Conservation (phyloP, 352 stramenopile genomes). For the Pythium biforme region DNA sequence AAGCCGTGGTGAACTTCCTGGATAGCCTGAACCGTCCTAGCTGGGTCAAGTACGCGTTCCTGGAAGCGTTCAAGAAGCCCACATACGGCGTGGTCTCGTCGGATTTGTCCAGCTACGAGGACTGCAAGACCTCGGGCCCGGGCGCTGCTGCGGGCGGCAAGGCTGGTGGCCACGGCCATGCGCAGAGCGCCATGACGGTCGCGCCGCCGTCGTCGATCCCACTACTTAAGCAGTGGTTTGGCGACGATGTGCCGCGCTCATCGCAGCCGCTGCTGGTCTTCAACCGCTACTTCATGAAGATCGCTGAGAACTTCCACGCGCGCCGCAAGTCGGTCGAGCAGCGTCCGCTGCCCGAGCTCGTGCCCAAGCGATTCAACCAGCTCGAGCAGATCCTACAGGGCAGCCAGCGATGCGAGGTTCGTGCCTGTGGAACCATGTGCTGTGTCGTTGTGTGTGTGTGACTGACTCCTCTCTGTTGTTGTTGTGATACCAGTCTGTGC, state of each 20-base stretch:
- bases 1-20: constrained; percentile 49
- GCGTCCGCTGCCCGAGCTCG: constrained; percentile 55
- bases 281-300: constrained; percentile 71
- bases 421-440: no score
- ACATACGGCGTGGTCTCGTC: constrained; percentile 76
- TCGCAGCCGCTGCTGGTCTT: constrained; percentile 66
- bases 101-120: constrained; percentile 36
- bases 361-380: constrained; percentile 58
- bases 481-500: constrained; percentile 48
- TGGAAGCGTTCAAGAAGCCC: constrained; percentile 58
- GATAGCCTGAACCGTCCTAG: constrained; percentile 53
- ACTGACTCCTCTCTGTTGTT: neutral
- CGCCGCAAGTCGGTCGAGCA: constrained; percentile 55
- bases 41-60: constrained; percentile 81
- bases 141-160: neutral
- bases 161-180: neutral
- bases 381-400: constrained; percentile 68
- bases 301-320: constrained; percentile 69
- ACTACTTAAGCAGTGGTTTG: constrained; percentile 52
- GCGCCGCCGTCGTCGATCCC: constrained; percentile 18
- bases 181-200: neutral
- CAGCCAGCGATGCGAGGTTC: constrained; percentile 79
- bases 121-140: constrained; percentile 10
- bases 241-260: constrained; percentile 51
- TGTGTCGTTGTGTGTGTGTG: no score